phyloP scores from a whole-genome alignment of 164 flowering plant species.

The Akebia trifoliata region DNA sequence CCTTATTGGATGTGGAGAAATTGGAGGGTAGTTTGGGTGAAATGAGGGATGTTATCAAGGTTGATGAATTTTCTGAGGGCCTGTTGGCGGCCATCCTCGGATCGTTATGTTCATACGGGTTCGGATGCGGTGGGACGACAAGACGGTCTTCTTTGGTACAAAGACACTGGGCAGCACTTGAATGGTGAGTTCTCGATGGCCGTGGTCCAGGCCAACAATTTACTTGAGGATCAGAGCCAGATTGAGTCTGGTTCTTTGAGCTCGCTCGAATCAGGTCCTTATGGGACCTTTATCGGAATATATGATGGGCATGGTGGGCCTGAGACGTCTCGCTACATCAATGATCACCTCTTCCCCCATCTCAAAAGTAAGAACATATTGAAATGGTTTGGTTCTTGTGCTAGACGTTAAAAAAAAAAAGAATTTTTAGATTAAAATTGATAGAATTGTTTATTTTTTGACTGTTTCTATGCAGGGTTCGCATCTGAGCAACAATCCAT shows the following conservation, averaged over 20 bases:
- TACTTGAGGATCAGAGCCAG: slow-evolving; percentile 87
- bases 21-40: slow-evolving; percentile 45
- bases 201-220: slow-evolving; percentile 74
- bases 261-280: slow-evolving; percentile 54
- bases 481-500: slow-evolving; percentile 59
- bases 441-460: background rate
- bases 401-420: background rate
- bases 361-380: slow-evolving; percentile 53
- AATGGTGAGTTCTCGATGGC: slow-evolving; percentile 84
- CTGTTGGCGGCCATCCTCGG: slow-evolving; percentile 60
- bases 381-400: background rate
- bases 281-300: slow-evolving; percentile 71
- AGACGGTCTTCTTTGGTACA: slow-evolving; percentile 83
- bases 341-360: slow-evolving; percentile 65
- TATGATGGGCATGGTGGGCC: slow-evolving; percentile 95
- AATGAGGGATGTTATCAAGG: slow-evolving; percentile 76
- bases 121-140: slow-evolving; percentile 54
- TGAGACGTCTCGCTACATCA: slow-evolving; percentile 71
- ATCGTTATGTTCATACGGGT: slow-evolving; percentile 39
- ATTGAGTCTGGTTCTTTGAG: slow-evolving; percentile 70
- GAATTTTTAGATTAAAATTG: no score
- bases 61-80: slow-evolving; percentile 65
- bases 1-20: slow-evolving; percentile 40
- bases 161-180: slow-evolving; percentile 67
- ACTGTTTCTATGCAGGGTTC: slow-evolving; percentile 18